Evolutionary conservation across 202 grass and related monocot species (phyloP), one percentile per base, ranked within the genome.

Genomic region (Panicum virgatum): DNA sequence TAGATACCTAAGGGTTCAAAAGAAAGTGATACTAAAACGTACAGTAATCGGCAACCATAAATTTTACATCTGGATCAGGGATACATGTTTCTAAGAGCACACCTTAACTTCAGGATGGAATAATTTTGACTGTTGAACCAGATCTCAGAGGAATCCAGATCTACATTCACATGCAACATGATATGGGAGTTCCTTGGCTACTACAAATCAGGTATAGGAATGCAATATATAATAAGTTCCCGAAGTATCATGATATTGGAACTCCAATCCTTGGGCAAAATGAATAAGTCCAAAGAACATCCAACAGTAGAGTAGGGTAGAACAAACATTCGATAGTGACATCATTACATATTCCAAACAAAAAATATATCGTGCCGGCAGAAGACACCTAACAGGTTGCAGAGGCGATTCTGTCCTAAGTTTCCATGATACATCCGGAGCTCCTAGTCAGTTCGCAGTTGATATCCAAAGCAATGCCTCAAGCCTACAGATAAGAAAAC

Each of bases 261-360:
- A 79, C 46, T 66, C 76, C 62, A 79, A 51, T 79, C 46, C 62
- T 66, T 79, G 45, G 37, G n/a, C 46, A 53, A 79, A 79, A 79
- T 65, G 63, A 79, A 65, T 46, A 57, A 63, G 65, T 80, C 36
- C 63, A 80, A 67, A 51, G 36, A 68, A 69, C 47, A 80, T 56
- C 23, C 47, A 80, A 67, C 20, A 58, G 77, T 80, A 71, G 26
- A 46, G 68, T 71, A 48, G 68, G 43, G 68, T 71, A 80, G 77
- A 66, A 54, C 51, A 80, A 73, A 53, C 51, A 27, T 67, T 53
- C 12, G 42, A 53, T 36, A 43, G 77, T 80, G 15, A 80, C 63
- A 80, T 80, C 62, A 80, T 68, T 67, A 80, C 77, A 80, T 68
- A 80, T 68, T 66, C 61, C 62, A 68, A 80, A 80, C 65, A 80